Evolutionary conservation across 2,329 filamentous ascomycete genomes (phyloP), one percentile per base, ranked within the genome.

Genomic region (Tolypocladium cylindrosporum): DNA sequence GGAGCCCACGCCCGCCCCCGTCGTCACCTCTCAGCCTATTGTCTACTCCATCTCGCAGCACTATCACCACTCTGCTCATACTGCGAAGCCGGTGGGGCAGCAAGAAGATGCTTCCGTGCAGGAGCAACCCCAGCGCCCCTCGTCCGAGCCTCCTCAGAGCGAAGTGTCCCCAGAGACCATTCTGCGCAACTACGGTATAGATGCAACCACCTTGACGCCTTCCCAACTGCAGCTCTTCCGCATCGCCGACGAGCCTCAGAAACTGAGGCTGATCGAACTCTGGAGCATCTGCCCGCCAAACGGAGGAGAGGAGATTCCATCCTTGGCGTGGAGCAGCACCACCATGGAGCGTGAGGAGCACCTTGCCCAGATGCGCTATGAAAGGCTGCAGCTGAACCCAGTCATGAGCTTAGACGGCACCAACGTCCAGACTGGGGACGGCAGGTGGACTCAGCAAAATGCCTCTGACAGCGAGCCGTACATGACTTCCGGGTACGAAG

Each of bases 271-370:
- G 19, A 78, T 96, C 43, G 88, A 96, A 70, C 83, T 96, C 19
- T 96, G 91, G 91, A 86, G 84, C 59, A 90, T 92, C 63, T 90
- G 85, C 59, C 89, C 89, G 27, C 89, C 88, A 0, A 81, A 78
- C 48, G 82, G 81, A 61, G 75, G 71, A 59, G 77, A 75, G 54
- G 79, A 81, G 57, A 82, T 83, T 62, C 75, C 79, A 2, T 74
- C 77, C 11, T 68, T 84, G 11, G 78, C 80, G 4, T 81, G 78
- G 78, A 77, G 71, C 61, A 78, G 70, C 66, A 83, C 80, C 1
- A 79, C 75, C 0, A 64, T 85, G 21, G 79, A 82, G 63, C 78
- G 85, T 58, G 81, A 87, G 67, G 76, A 84, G 70, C 67, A 79
- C 56, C 72, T 89, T 66, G 85, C 84, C 65, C 67, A 78, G 61